Percentiles rank a stretch among this genome's conserved stretches.
Conservation (phyloP, 441 rosid species). For the Mallotus japonicus region DNA sequence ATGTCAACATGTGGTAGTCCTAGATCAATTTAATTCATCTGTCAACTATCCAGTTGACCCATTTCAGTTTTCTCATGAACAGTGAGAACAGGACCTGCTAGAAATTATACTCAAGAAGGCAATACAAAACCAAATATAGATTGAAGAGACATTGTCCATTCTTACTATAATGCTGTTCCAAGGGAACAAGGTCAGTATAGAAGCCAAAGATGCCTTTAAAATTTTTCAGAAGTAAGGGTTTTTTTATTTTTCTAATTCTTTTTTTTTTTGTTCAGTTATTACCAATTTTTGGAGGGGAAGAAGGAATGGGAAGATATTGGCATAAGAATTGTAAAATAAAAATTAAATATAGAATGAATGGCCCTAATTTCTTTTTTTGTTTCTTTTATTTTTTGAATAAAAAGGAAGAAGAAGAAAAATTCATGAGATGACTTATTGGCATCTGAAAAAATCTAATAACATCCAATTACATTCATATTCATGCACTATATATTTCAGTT, state of each 20-base stretch:
- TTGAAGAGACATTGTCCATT: not conserved
- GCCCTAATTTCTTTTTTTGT: too few species aligned
- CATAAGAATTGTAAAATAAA: too few species aligned
- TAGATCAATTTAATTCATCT: not conserved
- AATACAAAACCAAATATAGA: not conserved
- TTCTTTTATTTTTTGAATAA: too few species aligned
- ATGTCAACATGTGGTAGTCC: not conserved
- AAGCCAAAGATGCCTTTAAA: too few species aligned
- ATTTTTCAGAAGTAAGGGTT: too few species aligned
- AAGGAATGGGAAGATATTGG: too few species aligned
- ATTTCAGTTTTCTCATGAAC: not conserved
- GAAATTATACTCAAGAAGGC: not conserved
- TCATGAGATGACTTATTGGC: not conserved
- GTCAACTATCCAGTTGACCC: not conserved
- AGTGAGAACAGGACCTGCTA: not conserved
- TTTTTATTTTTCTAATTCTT: too few species aligned
- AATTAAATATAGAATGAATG: too few species aligned
- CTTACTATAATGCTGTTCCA: too few species aligned
- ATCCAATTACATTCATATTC: not conserved
- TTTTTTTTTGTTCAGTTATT: too few species aligned
- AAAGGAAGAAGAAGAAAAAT: not conserved
- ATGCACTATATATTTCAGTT: not conserved
- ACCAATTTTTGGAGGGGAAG: too few species aligned
- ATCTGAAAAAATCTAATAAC: not conserved
- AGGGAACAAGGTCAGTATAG: too few species aligned